Evolutionary conservation across 2,329 filamentous ascomycete genomes (phyloP).

Genomic region (Tolypocladium paradoxum): DNA sequence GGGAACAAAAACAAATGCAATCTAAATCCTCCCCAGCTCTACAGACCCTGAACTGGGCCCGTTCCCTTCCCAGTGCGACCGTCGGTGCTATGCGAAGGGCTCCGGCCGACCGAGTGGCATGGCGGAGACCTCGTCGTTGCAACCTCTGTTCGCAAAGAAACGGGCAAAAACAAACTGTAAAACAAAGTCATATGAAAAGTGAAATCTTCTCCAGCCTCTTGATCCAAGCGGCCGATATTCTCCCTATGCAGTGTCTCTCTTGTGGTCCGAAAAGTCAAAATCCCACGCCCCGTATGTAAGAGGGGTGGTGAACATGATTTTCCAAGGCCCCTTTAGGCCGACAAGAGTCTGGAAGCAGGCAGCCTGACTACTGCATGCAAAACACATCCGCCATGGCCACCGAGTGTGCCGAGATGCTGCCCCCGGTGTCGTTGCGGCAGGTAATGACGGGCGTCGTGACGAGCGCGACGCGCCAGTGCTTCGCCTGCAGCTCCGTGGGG

Average conservation of each 20-base stretch:
- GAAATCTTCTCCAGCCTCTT: neutral
- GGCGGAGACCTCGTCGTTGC: neutral
- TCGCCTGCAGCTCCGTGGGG: slow-evolving; percentile 33
- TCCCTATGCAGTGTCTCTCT: neutral
- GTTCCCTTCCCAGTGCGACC: neutral
- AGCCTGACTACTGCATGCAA: slow-evolving; percentile 30
- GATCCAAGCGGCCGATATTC: neutral
- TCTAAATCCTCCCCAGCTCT: neutral
- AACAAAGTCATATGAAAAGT: neutral
- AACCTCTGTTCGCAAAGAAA: neutral
- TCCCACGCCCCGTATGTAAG: neutral
- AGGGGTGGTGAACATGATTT: neutral
- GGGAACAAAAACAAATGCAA: neutral
- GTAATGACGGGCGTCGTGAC: slow-evolving; percentile 45
- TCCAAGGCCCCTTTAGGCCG: neutral
- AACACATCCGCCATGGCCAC: slow-evolving; percentile 36
- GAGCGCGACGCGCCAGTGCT: slow-evolving; percentile 41
- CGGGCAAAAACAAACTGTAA: no score
- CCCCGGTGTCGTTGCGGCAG: slow-evolving; percentile 38
- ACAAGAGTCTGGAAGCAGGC: neutral
- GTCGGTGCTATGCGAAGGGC: neutral
- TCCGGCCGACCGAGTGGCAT: neutral
- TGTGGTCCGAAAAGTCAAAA: neutral
- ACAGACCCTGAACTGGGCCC: no score
- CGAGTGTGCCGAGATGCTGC: slow-evolving; percentile 31